Base-by-base conservation (phyloP, 805 yeast genomes). In the Clavispora carvajalis region DNA sequence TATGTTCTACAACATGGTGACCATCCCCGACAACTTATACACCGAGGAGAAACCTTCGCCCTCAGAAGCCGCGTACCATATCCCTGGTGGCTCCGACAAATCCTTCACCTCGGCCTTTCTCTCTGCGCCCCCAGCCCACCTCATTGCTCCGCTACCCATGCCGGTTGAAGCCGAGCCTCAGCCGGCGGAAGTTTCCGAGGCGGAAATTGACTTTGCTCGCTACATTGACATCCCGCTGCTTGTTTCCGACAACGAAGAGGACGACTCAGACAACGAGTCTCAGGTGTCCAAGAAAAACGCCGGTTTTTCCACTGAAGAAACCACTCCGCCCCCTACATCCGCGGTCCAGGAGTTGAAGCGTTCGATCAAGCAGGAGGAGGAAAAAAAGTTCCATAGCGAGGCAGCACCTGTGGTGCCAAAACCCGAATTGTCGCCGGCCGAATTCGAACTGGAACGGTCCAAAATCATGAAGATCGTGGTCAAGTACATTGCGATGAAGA, bases 381-480 rank as follows among this genome's bases (percentile, higher is more conserved):
- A 34, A 24, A 18, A 22, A 10, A 18, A 18, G 13, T 24, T 17
- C 12, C 17, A 17, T 5, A 10, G 3, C 29, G 3, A 17, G 13
- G 37, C 23, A n/a, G 11, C 11, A 22, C 12, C 37, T 2, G 12
- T 11, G n/a, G n/a, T n/a, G n/a, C n/a, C n/a, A n/a, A n/a, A 22
- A 7, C 5, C 21, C n/a, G 23, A 36, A 1, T 15, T 23, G 22
- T 25, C 26, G 22, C 24, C 30, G 1, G 59, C 49, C 22, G 56
- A 56, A 22, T 58, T 62, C 48, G 53, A 54, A 35, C 40, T 48
- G 15, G 69, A 67, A 46, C 56, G 67, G 37, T 58, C 52, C 33
- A 65, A 65, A 43, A 53, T 69, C 24, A 69, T 69, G 74, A 62
- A 61, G 36, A 58, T 69, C 7, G 58, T 67, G 17, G 71, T 69